Evolutionary conservation across 1,284 basidiomycete species (phyloP).

Genomic region (Ganoderma lucidum): DNA sequence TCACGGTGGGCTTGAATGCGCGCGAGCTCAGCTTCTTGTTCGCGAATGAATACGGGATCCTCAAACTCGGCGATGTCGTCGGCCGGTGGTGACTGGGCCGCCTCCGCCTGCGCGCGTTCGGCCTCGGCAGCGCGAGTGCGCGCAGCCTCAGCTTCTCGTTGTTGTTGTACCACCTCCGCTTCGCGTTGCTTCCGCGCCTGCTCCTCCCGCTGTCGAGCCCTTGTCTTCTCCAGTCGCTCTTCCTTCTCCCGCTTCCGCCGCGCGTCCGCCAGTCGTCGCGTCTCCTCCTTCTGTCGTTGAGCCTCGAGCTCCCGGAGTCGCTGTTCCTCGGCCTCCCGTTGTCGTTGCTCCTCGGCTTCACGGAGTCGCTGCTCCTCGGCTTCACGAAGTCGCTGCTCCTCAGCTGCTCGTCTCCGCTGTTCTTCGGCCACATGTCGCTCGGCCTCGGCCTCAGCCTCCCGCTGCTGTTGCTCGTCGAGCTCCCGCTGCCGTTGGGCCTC

Average conservation of each 20-base stretch:
- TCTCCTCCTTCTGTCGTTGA: slow-evolving; percentile 22
- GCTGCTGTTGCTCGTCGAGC: slow-evolving; percentile 20
- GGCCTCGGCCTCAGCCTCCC: slow-evolving; percentile 15
- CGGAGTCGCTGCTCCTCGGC: slow-evolving; percentile 16
- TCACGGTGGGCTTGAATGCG: slow-evolving; percentile 21
- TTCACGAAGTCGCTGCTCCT: slow-evolving; percentile 21
- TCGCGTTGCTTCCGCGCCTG: slow-evolving; percentile 24
- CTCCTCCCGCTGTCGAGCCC: slow-evolving; percentile 14
- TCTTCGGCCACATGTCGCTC: slow-evolving; percentile 20
- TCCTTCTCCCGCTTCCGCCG: slow-evolving; percentile 15
- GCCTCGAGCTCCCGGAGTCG: slow-evolving; percentile 20
- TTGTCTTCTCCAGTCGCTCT: slow-evolving; percentile 17
- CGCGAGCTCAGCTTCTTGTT: slow-evolving; percentile 33
- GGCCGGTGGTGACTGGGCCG: background rate
- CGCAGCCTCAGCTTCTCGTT: slow-evolving; percentile 19
- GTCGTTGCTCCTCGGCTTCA: slow-evolving; percentile 21
- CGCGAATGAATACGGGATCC: slow-evolving; percentile 34
- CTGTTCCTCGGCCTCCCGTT: slow-evolving; percentile 17
- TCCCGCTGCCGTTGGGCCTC: slow-evolving; percentile 5
- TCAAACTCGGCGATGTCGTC: slow-evolving; percentile 24
- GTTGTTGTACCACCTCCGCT: slow-evolving; percentile 34
- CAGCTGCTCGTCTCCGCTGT: slow-evolving; percentile 23
- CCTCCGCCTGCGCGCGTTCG: slow-evolving; percentile 14
- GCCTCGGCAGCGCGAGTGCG: slow-evolving; percentile 9
- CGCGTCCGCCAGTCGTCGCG: slow-evolving; percentile 19